These are phyloP conservation scores for Evernia prunastri DNA, from an alignment of 495 filamentous ascomycete species.

Conservation along the genomic window DNA sequence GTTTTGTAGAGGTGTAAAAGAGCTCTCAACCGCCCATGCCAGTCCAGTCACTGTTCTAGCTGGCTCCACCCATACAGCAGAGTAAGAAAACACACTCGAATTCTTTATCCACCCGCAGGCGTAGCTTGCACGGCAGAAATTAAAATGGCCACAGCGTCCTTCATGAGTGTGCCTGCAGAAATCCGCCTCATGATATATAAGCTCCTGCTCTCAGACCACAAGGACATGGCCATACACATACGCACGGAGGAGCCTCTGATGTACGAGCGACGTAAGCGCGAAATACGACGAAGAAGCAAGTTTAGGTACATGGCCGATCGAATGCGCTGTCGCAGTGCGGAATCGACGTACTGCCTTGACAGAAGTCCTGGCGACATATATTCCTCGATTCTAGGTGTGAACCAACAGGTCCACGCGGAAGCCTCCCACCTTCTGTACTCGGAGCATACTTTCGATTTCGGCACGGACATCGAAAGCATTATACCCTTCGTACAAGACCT, in stretches of 20 bases:
- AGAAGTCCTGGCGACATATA: slow-evolving; percentile 22
- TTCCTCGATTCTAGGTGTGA: slow-evolving; percentile 39
- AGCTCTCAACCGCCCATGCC: neutral
- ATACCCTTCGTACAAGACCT: slow-evolving; percentile 51
- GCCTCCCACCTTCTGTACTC: slow-evolving; percentile 44
- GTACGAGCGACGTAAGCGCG: slow-evolving; percentile 11
- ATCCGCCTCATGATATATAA: slow-evolving; percentile 40
- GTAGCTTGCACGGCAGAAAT: neutral
- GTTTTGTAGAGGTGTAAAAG: neutral
- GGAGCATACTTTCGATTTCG: slow-evolving; percentile 47
- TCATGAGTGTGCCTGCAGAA: slow-evolving; percentile 34
- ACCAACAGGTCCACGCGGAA: slow-evolving; percentile 43
- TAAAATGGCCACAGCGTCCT: slow-evolving; percentile 10
- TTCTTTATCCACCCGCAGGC: neutral
- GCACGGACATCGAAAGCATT: slow-evolving; percentile 45
- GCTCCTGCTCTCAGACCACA: slow-evolving; percentile 34
- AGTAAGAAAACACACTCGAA: neutral
- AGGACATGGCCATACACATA: slow-evolving; percentile 9
- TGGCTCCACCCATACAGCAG: neutral
- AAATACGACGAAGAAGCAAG: slow-evolving; percentile 9
- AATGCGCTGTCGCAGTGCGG: slow-evolving; percentile 19
- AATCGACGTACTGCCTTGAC: slow-evolving; percentile 16
- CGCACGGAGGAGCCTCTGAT: slow-evolving; percentile 11
- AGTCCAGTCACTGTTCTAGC: neutral
- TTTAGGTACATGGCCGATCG: slow-evolving; percentile 19